phyloP scores from a whole-genome alignment of 345 rosid genomes.

The Abelmoschus esculentus region DNA sequence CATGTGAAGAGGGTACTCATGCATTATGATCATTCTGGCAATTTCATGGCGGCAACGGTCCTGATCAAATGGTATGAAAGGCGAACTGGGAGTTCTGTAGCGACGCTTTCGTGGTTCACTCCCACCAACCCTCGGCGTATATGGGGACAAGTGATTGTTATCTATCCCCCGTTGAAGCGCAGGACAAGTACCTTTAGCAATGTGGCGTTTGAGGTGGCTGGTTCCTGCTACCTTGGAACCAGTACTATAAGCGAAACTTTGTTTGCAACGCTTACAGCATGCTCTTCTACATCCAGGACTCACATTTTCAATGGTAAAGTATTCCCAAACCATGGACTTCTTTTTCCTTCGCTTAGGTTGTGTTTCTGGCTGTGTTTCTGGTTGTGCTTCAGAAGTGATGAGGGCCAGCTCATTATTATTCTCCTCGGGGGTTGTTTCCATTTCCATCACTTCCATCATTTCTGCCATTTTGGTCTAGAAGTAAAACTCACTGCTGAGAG shows the following conservation, averaged over 20 bases:
- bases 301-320: slow-evolving; percentile 67
- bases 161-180: slow-evolving; percentile 47
- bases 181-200: slow-evolving; percentile 80
- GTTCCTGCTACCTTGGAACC: slow-evolving; percentile 95
- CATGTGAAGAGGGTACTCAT: slow-evolving; percentile 86
- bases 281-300: slow-evolving; percentile 78
- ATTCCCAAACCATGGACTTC: slow-evolving; percentile 93
- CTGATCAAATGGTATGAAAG: slow-evolving; percentile 54
- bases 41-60: slow-evolving; percentile 79
- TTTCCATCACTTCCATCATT: neutral
- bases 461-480: slow-evolving; percentile 6
- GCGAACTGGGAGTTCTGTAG: slow-evolving; percentile 41
- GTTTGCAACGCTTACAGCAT: slow-evolving; percentile 84
- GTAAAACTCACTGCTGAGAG: slow-evolving; percentile 12
- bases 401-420: slow-evolving; percentile 8
- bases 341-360: slow-evolving; percentile 69
- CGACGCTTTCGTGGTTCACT: slow-evolving; percentile 62
- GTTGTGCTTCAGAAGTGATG: slow-evolving; percentile 7
- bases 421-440: slow-evolving; percentile 8
- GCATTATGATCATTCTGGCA: slow-evolving; percentile 79
- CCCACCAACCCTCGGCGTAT: slow-evolving; percentile 42
- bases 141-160: slow-evolving; percentile 33
- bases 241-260: slow-evolving; percentile 91
- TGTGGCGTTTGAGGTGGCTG: slow-evolving; percentile 91
- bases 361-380: neutral